A percentile compares a stretch with the other conserved stretches of the same genome.
These are phyloP conservation scores for Volvox reticuliferus DNA, from an alignment of 139 green algal genomes.

Conservation along the genomic window DNA sequence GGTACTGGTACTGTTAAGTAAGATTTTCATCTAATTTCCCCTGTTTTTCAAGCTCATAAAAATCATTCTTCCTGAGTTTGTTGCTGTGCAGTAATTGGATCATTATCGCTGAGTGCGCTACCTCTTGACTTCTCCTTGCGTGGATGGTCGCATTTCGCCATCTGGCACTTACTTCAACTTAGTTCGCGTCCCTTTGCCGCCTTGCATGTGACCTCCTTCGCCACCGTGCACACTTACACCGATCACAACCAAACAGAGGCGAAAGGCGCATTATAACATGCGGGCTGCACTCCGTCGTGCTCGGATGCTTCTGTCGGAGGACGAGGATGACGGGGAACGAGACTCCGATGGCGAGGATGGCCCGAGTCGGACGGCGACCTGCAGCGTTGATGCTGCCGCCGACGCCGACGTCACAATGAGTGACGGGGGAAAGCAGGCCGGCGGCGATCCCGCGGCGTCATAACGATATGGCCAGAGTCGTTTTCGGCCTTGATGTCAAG, in stretches of 20 bases:
- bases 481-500: background rate
- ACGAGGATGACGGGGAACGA: background rate
- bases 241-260: background rate
- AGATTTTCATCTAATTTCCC: too few species aligned
- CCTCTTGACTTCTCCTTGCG: too few species aligned
- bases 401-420: background rate
- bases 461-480: background rate
- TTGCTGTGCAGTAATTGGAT: too few species aligned
- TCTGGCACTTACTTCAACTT: too few species aligned
- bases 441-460: background rate
- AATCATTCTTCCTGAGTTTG: too few species aligned
- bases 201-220: background rate
- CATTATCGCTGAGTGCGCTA: too few species aligned
- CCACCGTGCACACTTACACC: background rate
- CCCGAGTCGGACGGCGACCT: background rate
- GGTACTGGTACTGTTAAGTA: too few species aligned
- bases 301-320: slow-evolving; percentile 14
- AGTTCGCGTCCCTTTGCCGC: background rate
- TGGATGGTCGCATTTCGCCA: too few species aligned
- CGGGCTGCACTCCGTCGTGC: slow-evolving; percentile 4
- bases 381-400: background rate
- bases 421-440: background rate
- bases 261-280: slow-evolving; percentile 41
- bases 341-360: background rate
- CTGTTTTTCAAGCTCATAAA: too few species aligned